These are phyloP conservation scores for Akanthomyces muscarius DNA, from an alignment of 2,329 filamentous ascomycete species.

Conservation along the genomic window DNA sequence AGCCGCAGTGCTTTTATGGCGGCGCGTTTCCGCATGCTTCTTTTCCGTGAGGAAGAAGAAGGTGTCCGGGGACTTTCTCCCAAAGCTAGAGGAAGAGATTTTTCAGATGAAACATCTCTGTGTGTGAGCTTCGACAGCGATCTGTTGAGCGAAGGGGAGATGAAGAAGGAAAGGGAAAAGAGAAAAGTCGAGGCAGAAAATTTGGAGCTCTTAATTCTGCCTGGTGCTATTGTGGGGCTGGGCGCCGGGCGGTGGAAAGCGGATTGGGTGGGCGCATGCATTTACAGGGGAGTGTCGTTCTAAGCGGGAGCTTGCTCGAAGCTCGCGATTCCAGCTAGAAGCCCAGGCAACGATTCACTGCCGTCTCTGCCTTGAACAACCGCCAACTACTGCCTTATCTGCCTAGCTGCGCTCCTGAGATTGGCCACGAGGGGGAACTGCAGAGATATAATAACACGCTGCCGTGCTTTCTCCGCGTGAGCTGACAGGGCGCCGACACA, in stretches of 20 bases:
- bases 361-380: constrained; percentile 9
- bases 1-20: constrained; percentile 99
- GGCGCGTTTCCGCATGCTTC: constrained; percentile 90
- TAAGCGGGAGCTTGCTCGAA: constrained; percentile 17
- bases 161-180: constrained; percentile 31
- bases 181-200: constrained; percentile 19
- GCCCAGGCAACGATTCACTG: constrained; percentile 21
- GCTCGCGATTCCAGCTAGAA: constrained; percentile 3
- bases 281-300: constrained; percentile 19
- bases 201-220: constrained; percentile 16
- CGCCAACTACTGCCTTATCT: background rate
- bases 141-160: constrained; percentile 96
- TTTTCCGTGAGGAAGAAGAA: constrained; percentile 36
- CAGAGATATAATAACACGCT: background rate
- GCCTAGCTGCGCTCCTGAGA: background rate
- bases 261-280: constrained; percentile 19
- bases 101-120: constrained; percentile 51
- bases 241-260: constrained; percentile 20
- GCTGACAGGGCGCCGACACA: background rate
- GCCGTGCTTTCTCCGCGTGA: background rate
- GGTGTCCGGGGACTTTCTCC: constrained; percentile 99
- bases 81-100: constrained; percentile 63
- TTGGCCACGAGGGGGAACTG: background rate
- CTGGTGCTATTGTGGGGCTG: constrained; percentile 4
- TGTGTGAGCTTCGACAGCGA: constrained; percentile 99